A percentile compares a stretch with the other conserved stretches of the same genome.
These are phyloP conservation scores for Colletotrichum navitas DNA, from an alignment of 2,329 filamentous ascomycete species.

Conservation along the genomic window DNA sequence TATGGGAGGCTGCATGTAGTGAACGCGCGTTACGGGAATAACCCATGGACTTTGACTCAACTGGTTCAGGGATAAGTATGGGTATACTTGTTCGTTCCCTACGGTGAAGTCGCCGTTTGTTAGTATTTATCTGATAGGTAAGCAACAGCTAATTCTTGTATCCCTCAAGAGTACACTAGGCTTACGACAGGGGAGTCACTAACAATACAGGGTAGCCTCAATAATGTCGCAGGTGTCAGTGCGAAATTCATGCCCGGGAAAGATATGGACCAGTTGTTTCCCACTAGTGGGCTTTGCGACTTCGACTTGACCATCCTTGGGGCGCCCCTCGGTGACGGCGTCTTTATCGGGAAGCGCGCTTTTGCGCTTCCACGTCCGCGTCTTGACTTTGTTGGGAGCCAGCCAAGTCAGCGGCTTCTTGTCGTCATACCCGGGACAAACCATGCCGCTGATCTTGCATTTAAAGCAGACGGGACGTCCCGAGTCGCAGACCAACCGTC, in stretches of 20 bases:
- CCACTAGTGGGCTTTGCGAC: not conserved
- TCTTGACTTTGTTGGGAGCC: slow-evolving; percentile 40
- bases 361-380: slow-evolving; percentile 44
- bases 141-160: not conserved
- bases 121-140: not conserved
- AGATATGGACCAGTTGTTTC: slow-evolving; percentile 1
- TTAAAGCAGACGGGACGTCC: slow-evolving; percentile 53
- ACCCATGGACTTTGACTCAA: slow-evolving; percentile 29
- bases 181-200: not conserved
- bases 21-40: slow-evolving; percentile 11
- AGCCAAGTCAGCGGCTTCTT: slow-evolving; percentile 55
- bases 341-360: not conserved
- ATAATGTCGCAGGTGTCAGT: slow-evolving; percentile 31
- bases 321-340: not conserved
- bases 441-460: slow-evolving; percentile 50
- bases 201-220: slow-evolving; percentile 40
- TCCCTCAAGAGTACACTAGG: not conserved
- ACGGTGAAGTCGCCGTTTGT: not conserved
- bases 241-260: slow-evolving; percentile 19
- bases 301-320: not conserved
- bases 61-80: slow-evolving; percentile 15
- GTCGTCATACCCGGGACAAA: slow-evolving; percentile 57
- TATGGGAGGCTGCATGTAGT: slow-evolving; percentile 2
- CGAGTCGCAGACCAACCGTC: slow-evolving; percentile 55
- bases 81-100: slow-evolving; percentile 36